Conservation (phyloP, 139 green algal species). For the Tetradesmus obliquus region DNA sequence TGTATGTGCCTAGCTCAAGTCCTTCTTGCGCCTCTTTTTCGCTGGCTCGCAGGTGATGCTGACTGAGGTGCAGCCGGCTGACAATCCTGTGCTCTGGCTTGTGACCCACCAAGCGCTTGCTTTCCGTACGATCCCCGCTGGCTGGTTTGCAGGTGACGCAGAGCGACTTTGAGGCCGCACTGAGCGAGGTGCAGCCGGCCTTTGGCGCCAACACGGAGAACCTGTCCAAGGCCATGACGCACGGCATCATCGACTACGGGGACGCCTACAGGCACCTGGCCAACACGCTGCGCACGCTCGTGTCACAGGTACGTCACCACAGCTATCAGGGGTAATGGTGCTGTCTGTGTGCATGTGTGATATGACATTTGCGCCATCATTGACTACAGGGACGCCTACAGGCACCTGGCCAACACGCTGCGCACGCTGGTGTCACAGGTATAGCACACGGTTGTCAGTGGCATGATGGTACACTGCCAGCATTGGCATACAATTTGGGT, state of each 20-base stretch:
- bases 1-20: no score
- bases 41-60: no score
- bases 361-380: no score
- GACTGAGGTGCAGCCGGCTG: no score
- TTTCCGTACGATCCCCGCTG: no score
- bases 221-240: slow-evolving; percentile 85
- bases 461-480: no score
- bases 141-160: slow-evolving; percentile 76
- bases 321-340: no score
- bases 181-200: slow-evolving; percentile 95
- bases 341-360: no score
- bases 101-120: neutral
- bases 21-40: no score
- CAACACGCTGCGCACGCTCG: slow-evolving; percentile 58
- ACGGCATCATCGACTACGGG: slow-evolving; percentile 93
- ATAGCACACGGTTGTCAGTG: neutral
- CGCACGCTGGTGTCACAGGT: slow-evolving; percentile 62
- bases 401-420: slow-evolving; percentile 81
- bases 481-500: no score
- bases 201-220: slow-evolving; percentile 92
- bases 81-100: neutral
- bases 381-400: slow-evolving; percentile 77
- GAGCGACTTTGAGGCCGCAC: slow-evolving; percentile 90
- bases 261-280: slow-evolving; percentile 85
- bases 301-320: slow-evolving; percentile 63